phyloP scores from a whole-genome alignment of 2,329 filamentous ascomycete genomes.

The Colletotrichum endophyticum region DNA sequence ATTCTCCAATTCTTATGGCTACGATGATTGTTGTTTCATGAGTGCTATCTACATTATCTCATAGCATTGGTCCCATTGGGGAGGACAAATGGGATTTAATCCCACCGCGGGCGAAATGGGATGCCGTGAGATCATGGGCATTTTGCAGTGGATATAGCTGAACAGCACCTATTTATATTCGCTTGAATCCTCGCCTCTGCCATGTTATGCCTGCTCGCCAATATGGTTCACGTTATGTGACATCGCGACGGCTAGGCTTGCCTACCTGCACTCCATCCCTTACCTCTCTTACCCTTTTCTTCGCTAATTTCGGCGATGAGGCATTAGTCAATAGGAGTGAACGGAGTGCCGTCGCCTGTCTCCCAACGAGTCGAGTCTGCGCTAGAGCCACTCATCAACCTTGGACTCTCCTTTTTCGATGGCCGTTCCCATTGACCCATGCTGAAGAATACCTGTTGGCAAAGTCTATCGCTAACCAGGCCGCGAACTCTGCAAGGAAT shows the following conservation, averaged over 20 bases:
- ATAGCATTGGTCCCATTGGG: not conserved
- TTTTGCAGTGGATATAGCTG: rapidly evolving
- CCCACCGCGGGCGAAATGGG: not conserved
- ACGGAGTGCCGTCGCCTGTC: rapidly evolving
- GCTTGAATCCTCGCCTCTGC: not conserved
- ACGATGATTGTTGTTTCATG: not conserved
- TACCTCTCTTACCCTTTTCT: too few relatives aligned
- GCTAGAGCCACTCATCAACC: not conserved
- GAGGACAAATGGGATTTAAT: not conserved
- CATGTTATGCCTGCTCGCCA: not conserved
- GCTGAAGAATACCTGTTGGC: not conserved
- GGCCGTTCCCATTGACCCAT: not conserved
- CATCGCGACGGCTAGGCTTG: rapidly evolving
- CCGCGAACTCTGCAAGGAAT: not conserved
- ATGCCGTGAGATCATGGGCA: not conserved
- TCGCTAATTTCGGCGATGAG: too few relatives aligned
- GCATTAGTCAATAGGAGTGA: too few relatives aligned
- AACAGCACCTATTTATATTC: not conserved
- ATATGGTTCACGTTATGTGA: rapidly evolving
- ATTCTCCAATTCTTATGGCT: not conserved
- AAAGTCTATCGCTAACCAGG: not conserved
- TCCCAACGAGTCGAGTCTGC: rapidly evolving
- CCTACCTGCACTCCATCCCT: rapidly evolving
- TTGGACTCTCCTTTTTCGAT: not conserved
- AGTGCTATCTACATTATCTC: not conserved